Percentiles rank a stretch among this genome's conserved stretches.
Evolutionary conservation across 495 filamentous ascomycete species (phyloP).

Genomic region (Aspergillus diversus): DNA sequence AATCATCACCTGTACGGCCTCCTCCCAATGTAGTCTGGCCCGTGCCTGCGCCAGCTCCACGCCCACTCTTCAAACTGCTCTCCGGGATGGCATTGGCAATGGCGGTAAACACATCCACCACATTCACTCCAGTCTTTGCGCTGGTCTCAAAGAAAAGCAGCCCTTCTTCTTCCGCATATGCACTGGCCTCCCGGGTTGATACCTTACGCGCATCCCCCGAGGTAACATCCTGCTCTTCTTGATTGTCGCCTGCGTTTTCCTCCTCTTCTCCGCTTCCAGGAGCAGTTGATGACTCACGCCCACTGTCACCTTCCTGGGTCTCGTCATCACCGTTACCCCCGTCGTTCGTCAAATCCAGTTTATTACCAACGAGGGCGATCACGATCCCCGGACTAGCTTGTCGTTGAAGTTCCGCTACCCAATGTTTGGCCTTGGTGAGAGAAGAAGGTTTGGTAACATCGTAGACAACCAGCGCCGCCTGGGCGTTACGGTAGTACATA

Average conservation of each 20-base stretch:
- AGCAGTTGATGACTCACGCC: constrained; percentile 29
- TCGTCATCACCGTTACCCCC: constrained; percentile 43
- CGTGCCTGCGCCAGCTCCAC: constrained; percentile 65
- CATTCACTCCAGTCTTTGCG: constrained; percentile 92
- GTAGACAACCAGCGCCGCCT: constrained; percentile 98
- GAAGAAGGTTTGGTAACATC: constrained; percentile 97
- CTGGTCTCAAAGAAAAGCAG: constrained; percentile 97
- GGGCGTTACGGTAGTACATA: constrained; percentile 99
- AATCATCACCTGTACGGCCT: constrained; percentile 45
- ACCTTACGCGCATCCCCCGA: constrained; percentile 85
- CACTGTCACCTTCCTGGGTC: constrained; percentile 29
- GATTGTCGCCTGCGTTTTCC: constrained; percentile 42
- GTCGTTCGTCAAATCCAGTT: constrained; percentile 81
- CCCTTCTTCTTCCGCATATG: constrained; percentile 92
- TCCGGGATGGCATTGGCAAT: constrained; percentile 97
- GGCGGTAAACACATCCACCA: constrained; percentile 95
- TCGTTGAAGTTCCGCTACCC: constrained; percentile 96
- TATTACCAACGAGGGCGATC: constrained; percentile 97
- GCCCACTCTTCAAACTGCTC: constrained; percentile 86
- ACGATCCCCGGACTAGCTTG: constrained; percentile 98
- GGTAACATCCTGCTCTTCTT: constrained; percentile 62
- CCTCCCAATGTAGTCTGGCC: constrained; percentile 49
- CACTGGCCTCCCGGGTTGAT: constrained; percentile 81
- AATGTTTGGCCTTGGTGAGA: constrained; percentile 95
- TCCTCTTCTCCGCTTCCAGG: constrained; percentile 25